A percentile compares a stretch with the other conserved stretches of the same genome.
phyloP scores from a whole-genome alignment of 441 rosid species.

The Adansonia madagascariensis region DNA sequence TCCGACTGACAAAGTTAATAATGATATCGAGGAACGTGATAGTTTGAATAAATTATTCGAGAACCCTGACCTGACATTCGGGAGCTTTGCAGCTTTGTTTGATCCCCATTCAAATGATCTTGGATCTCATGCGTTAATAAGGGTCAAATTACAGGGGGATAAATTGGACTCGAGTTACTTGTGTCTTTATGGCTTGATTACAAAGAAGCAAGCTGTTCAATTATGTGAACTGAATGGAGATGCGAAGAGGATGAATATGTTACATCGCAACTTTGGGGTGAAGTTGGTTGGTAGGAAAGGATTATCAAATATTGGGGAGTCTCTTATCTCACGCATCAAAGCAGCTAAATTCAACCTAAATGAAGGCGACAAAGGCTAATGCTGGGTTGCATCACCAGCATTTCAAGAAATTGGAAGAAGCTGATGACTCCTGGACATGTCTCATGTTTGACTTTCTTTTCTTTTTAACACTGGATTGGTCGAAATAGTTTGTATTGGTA shows the following conservation, averaged over 20 bases:
- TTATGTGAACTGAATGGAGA: slow-evolving; percentile 57
- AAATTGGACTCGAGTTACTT: slow-evolving; percentile 33
- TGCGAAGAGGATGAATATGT: slow-evolving; percentile 46
- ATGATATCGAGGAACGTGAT: slow-evolving; percentile 32
- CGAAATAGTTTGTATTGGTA: not conserved
- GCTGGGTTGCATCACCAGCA: slow-evolving; percentile 13
- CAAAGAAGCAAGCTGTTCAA: slow-evolving; percentile 56
- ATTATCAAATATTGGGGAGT: slow-evolving; percentile 48
- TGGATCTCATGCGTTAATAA: slow-evolving; percentile 53
- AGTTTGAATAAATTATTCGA: slow-evolving; percentile 47
- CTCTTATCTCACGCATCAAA: slow-evolving; percentile 53
- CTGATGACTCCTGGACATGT: not conserved
- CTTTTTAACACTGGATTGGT: not conserved
- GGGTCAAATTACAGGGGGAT: slow-evolving; percentile 43
- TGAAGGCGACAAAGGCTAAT: slow-evolving; percentile 22
- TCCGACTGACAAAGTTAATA: slow-evolving; percentile 32
- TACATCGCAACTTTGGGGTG: slow-evolving; percentile 43
- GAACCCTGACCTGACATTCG: slow-evolving; percentile 55
- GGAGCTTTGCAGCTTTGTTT: slow-evolving; percentile 54
- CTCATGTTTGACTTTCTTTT: not conserved
- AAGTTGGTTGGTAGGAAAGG: slow-evolving; percentile 53
- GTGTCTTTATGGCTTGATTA: slow-evolving; percentile 56
- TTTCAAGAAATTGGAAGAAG: slow-evolving; percentile 23
- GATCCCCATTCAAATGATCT: slow-evolving; percentile 53
- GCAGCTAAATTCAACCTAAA: slow-evolving; percentile 43